phyloP scores from a whole-genome alignment of 225 moss, liverwort and hornwort species.

The Polytrichum commune region DNA sequence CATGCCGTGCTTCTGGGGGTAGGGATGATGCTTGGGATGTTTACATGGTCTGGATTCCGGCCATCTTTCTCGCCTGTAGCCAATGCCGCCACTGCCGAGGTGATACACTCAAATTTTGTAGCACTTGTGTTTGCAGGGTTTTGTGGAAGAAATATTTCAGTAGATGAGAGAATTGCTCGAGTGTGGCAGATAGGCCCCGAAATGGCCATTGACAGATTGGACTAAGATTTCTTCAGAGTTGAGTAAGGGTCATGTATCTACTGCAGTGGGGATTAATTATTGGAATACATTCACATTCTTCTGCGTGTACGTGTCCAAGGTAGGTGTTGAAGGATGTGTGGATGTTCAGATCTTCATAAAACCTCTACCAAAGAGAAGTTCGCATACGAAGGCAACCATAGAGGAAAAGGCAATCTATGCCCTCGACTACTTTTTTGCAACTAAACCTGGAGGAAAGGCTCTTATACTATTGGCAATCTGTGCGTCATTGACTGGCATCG shows the following conservation, averaged over 20 bases:
- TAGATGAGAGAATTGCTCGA: background rate
- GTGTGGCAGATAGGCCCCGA: background rate
- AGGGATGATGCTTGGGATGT: slow-evolving; percentile 27
- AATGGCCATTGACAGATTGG: background rate
- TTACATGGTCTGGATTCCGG: slow-evolving; percentile 30
- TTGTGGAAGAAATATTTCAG: background rate
- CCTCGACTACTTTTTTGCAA: slow-evolving; percentile 51
- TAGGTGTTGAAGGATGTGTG: slow-evolving; percentile 1
- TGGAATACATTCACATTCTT: slow-evolving; percentile 4
- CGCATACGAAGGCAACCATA: slow-evolving; percentile 20
- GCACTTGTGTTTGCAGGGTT: background rate
- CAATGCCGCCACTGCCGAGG: slow-evolving; percentile 40
- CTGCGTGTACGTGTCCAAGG: background rate
- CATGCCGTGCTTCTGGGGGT: slow-evolving; percentile 23
- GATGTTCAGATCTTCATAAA: slow-evolving; percentile 39
- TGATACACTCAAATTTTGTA: background rate
- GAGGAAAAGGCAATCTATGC: slow-evolving; percentile 41
- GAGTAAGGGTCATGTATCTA: background rate
- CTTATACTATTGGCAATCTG: slow-evolving; percentile 44
- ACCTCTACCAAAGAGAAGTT: slow-evolving; percentile 25
- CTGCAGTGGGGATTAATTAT: background rate
- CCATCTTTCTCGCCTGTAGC: slow-evolving; percentile 26
- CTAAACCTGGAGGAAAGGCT: slow-evolving; percentile 54
- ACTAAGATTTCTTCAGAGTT: background rate
- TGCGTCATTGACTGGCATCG: slow-evolving; percentile 49